Evolutionary conservation across 345 rosid genomes (phyloP).

Genomic region (Barbarea vulgaris): DNA sequence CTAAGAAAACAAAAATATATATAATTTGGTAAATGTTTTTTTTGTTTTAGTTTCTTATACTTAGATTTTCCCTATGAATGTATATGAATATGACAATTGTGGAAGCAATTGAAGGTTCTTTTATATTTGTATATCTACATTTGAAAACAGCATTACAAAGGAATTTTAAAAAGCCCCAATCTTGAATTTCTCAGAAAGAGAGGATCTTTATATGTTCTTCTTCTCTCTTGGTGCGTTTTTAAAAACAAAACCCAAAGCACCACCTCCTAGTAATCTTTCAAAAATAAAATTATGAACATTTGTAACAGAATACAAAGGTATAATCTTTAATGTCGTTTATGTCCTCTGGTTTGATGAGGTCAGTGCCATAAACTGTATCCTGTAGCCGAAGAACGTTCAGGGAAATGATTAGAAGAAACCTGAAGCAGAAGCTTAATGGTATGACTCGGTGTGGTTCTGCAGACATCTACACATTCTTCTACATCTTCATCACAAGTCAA

Average conservation of each 20-base stretch:
- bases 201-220: slow-evolving; percentile 33
- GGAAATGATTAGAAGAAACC: slow-evolving; percentile 55
- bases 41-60: not conserved
- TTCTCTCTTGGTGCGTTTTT: slow-evolving; percentile 28
- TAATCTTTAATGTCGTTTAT: not conserved
- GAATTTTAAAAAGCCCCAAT: not conserved
- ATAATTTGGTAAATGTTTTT: slow-evolving; percentile 18
- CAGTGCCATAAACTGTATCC: slow-evolving; percentile 39
- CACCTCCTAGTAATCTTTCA: slow-evolving; percentile 11
- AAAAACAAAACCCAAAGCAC: slow-evolving; percentile 24
- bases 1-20: not conserved
- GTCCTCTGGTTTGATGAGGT: slow-evolving; percentile 12
- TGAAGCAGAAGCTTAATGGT: slow-evolving; percentile 71
- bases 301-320: slow-evolving; percentile 26
- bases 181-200: slow-evolving; percentile 22
- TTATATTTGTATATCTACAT: slow-evolving; percentile 19
- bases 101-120: not conserved
- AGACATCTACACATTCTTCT: slow-evolving; percentile 77
- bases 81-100: slow-evolving; percentile 22
- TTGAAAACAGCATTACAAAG: slow-evolving; percentile 16
- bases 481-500: slow-evolving; percentile 88
- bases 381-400: slow-evolving; percentile 48
- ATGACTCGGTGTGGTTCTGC: slow-evolving; percentile 49
- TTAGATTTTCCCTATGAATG: not conserved
- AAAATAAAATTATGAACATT: slow-evolving; percentile 26